A percentile compares a stretch with the other conserved stretches of the same genome.
phyloP scores from a whole-genome alignment of 306 rosid species.

The Biancaea sappan region DNA sequence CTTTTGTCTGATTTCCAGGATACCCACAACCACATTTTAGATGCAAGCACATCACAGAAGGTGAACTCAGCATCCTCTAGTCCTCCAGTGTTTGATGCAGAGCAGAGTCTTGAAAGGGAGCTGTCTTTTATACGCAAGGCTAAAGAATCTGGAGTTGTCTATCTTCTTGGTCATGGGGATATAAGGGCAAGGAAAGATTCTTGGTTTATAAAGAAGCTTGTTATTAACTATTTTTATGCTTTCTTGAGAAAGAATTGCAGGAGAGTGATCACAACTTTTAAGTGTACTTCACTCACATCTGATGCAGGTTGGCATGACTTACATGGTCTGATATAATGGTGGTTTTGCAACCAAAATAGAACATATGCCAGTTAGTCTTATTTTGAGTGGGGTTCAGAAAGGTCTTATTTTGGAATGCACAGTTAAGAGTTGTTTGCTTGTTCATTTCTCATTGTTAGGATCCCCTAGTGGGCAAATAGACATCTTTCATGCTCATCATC shows the following conservation, averaged over 20 bases:
- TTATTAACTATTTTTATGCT: conserved; percentile 87
- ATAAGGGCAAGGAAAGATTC: conserved; percentile 92
- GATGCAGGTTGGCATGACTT: conserved; percentile 98
- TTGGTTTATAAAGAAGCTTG: conserved; percentile 88
- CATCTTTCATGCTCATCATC: conserved; percentile 10
- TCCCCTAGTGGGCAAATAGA: conserved; percentile 10
- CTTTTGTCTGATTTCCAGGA: conserved; percentile 63
- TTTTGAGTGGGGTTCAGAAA: conserved; percentile 20
- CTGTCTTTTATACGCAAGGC: conserved; percentile 91
- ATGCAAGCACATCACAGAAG: no score
- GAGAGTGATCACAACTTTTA: conserved; percentile 83
- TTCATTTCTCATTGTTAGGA: conserved; percentile 30
- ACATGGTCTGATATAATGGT: conserved; percentile 79
- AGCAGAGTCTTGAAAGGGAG: conserved; percentile 86
- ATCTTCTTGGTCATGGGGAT: conserved; percentile 96
- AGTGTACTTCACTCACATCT: conserved; percentile 93
- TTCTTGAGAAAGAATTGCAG: conserved; percentile 92
- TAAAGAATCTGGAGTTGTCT: conserved; percentile 91
- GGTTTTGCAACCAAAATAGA: conserved; percentile 38
- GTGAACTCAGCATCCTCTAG: no score
- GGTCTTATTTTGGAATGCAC: conserved; percentile 12
- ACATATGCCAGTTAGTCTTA: background rate
- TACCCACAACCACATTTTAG: conserved; percentile 36
- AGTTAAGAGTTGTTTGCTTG: conserved; percentile 11
- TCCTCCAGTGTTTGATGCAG: no score